phyloP scores from a whole-genome alignment of 768 basidiomycete species.

The Auriscalpium orientale region DNA sequence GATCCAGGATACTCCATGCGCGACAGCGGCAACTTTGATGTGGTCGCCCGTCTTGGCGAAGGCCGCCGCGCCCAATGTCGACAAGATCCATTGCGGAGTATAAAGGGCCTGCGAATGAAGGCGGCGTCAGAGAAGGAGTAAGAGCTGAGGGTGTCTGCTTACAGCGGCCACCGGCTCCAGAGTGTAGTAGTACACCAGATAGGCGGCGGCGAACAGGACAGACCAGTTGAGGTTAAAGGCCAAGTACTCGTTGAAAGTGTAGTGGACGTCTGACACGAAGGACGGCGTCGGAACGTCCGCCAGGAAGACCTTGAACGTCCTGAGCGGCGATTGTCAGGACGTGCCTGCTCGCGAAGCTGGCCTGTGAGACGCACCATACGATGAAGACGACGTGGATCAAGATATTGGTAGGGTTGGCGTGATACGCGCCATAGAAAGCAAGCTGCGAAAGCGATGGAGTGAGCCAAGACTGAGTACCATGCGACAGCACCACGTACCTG shows the following conservation, averaged over 20 bases:
- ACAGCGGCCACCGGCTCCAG: slow-evolving; percentile 87
- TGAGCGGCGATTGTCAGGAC: slow-evolving; percentile 19
- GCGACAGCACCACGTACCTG: slow-evolving; percentile 38
- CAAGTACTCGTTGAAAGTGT: slow-evolving; percentile 53
- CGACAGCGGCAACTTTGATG: slow-evolving; percentile 40
- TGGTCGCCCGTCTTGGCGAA: slow-evolving; percentile 47
- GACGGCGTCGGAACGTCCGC: slow-evolving; percentile 20
- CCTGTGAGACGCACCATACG: slow-evolving; percentile 48
- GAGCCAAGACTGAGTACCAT: neutral
- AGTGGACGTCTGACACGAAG: slow-evolving; percentile 43
- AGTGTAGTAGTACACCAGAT: slow-evolving; percentile 66
- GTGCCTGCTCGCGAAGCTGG: neutral
- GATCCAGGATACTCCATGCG: slow-evolving; percentile 78
- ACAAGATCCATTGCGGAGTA: slow-evolving; percentile 57
- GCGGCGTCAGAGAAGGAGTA: slow-evolving; percentile 1
- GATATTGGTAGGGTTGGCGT: slow-evolving; percentile 76
- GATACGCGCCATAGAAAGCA: slow-evolving; percentile 90
- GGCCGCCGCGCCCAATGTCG: slow-evolving; percentile 66
- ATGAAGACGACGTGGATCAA: slow-evolving; percentile 80
- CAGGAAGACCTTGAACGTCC: slow-evolving; percentile 56
- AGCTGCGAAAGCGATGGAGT: slow-evolving; percentile 41
- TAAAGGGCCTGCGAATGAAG: slow-evolving; percentile 55
- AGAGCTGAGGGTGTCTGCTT: slow-evolving; percentile 22
- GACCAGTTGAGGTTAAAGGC: slow-evolving; percentile 64
- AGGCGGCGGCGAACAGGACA: slow-evolving; percentile 48